These are phyloP conservation scores for Wickerhamomyces subpelliculosus DNA, from an alignment of 805 yeast genomes.

Conservation along the genomic window DNA sequence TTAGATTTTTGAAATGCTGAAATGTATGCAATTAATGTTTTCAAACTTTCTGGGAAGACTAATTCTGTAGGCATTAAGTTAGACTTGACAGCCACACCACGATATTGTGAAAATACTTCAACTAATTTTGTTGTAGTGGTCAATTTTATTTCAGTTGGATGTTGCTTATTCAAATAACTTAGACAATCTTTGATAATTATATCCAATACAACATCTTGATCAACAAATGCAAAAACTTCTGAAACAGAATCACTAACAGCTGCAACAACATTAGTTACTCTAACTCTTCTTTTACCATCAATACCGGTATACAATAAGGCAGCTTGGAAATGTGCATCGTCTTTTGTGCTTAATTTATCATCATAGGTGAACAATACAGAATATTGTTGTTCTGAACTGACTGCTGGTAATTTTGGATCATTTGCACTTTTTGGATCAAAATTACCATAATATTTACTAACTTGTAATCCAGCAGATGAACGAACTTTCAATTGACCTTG, in stretches of 20 bases:
- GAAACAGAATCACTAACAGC: conserved; percentile 70
- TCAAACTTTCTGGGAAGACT: conserved; percentile 75
- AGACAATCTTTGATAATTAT: conserved; percentile 46
- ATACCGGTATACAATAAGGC: conserved; percentile 80
- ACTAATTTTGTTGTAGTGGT: conserved; percentile 47
- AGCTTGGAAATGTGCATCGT: conserved; percentile 85
- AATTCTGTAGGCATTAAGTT: conserved; percentile 52
- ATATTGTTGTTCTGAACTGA: conserved; percentile 56
- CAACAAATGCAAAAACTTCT: conserved; percentile 74
- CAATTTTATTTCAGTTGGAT: conserved; percentile 40
- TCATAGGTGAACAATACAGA: conserved; percentile 74
- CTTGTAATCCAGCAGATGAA: conserved; percentile 82
- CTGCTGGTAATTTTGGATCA: conserved; percentile 67
- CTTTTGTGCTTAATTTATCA: conserved; percentile 58
- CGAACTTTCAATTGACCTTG: conserved; percentile 82
- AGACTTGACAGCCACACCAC: conserved; percentile 36
- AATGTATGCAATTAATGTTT: conserved; percentile 59
- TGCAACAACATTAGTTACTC: conserved; percentile 79
- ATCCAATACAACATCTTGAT: conserved; percentile 58
- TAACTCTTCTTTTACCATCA: conserved; percentile 71
- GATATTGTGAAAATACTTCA: conserved; percentile 53
- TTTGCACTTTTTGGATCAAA: conserved; percentile 27
- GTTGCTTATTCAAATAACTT: conserved; percentile 32
- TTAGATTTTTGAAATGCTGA: conserved; percentile 64
- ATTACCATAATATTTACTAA: conserved; percentile 66